Percentiles rank a stretch among this genome's conserved stretches.
phyloP scores from a whole-genome alignment of 768 basidiomycete genomes.

The Macrolepiota albuminosa region DNA sequence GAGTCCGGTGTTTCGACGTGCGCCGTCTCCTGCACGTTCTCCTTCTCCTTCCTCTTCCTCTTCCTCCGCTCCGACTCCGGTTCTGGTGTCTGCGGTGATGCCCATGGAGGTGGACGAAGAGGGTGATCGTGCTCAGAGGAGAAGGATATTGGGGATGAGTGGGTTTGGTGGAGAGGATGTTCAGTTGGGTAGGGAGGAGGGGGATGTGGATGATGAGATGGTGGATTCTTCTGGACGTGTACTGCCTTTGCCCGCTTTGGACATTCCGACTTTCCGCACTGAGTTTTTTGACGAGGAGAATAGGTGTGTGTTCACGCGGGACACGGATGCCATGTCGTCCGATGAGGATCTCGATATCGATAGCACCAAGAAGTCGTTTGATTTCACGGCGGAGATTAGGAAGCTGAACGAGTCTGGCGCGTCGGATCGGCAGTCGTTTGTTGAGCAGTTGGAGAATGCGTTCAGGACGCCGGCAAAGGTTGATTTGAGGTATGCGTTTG shows the following conservation, averaged over 20 bases:
- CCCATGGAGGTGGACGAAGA: slow-evolving; percentile 13
- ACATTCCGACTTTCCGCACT: background rate
- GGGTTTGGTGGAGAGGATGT: slow-evolving; percentile 57
- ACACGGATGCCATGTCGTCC: slow-evolving; percentile 20
- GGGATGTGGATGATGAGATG: background rate
- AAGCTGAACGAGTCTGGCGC: slow-evolving; percentile 54
- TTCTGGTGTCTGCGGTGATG: background rate
- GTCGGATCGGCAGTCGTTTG: slow-evolving; percentile 69
- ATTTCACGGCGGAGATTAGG: slow-evolving; percentile 76
- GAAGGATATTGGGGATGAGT: slow-evolving; percentile 54
- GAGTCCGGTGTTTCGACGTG: slow-evolving; percentile 34
- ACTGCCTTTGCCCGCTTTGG: background rate
- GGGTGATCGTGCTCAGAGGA: slow-evolving; percentile 21
- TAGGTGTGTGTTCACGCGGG: slow-evolving; percentile 27
- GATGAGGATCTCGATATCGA: slow-evolving; percentile 55
- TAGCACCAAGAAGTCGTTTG: slow-evolving; percentile 76
- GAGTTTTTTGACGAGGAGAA: slow-evolving; percentile 8
- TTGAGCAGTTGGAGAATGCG: slow-evolving; percentile 77
- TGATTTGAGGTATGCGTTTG: slow-evolving; percentile 48
- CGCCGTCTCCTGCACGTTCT: slow-evolving; percentile 20
- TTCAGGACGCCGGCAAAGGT: slow-evolving; percentile 74
- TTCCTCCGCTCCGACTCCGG: too few species aligned
- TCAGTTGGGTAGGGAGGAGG: slow-evolving; percentile 21
- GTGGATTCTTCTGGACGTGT: background rate
- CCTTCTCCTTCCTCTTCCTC: slow-evolving; percentile 14